Evolutionary conservation across 129 eudicot genomes (phyloP), one percentile per base, ranked within the genome.

Genomic region (Centaurea solstitialis): DNA sequence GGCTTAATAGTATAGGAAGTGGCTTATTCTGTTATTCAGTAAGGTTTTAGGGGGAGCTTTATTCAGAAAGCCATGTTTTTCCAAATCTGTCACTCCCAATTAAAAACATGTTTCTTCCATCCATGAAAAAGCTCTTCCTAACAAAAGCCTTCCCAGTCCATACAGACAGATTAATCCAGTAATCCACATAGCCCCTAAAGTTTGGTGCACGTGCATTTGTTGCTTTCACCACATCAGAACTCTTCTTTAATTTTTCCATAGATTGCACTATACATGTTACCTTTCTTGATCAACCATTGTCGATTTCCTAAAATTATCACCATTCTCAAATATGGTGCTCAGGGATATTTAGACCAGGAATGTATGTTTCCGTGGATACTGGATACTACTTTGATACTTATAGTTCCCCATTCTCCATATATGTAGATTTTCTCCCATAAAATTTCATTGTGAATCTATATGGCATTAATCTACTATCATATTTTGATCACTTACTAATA

Each of bases 251-350:
- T 41, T 2, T 41, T 45, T 2, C 6, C 71, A 18, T 7, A 23
- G 1, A 24, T 4, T 18, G 28, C 24, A 35, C 7, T 24, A 4
- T 75, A n/a, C 45, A 3, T n/a, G 33, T 72, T 65, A 23, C 20
- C 15, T 80, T 80, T n/a, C 78, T 72, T 61, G n/a, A 72, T 22
- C 61, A 59, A 23, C 40, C 18, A 9, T 37, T 17, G 77, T 57
- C 33, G 21, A 24, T 26, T 68, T 78, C 12, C 41, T 68, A 18
- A 68, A 66, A 43, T 53, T 53, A 35, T 74, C 59, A 73, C 59
- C 28, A 15, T 11, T 22, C 67, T 50, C 26, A 26, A 50, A 17
- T 61, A 74, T 53, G 28, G 43, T 53, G 68, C 45, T 26, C 78
- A 74, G 50, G 45, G 28, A 28, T 9, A 30, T 59, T 17, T 7